A percentile compares a stretch with the other conserved stretches of the same genome.
Conservation (phyloP, 1,139 yeast genomes). For the Wickerhamomyces sp. region DNA sequence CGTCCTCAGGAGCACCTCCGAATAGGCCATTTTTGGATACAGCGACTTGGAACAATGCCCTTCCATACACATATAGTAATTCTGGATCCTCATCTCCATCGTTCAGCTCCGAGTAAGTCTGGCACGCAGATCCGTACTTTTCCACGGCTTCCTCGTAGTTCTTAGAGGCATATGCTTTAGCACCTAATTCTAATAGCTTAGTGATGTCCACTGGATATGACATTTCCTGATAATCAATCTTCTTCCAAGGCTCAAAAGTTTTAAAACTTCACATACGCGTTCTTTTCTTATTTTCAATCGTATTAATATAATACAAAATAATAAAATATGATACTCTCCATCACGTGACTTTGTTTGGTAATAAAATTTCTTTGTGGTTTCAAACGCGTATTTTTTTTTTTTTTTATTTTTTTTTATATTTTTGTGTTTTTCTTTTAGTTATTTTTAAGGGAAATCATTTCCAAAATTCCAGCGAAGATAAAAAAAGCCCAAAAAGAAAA, state of each 20-base stretch:
- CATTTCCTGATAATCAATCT: too few relatives aligned
- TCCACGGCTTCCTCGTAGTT: constrained; percentile 69
- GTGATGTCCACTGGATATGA: constrained; percentile 31
- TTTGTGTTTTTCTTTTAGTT: too few relatives aligned
- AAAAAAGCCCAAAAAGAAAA: neutral
- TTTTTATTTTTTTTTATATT: too few relatives aligned
- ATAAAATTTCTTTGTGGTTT: constrained; percentile 16
- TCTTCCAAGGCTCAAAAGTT: too few relatives aligned
- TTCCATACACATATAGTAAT: constrained; percentile 70
- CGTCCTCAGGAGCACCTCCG: constrained; percentile 46
- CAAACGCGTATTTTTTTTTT: constrained; percentile 15
- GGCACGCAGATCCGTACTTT: constrained; percentile 74
- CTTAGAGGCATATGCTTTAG: constrained; percentile 56
- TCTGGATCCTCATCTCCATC: constrained; percentile 67
- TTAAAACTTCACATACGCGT: too few relatives aligned
- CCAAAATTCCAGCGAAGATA: neutral
- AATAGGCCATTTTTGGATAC: constrained; percentile 74
- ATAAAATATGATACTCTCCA: neutral
- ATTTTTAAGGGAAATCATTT: too few relatives aligned
- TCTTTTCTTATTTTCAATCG: too few relatives aligned
- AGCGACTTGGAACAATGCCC: constrained; percentile 75
- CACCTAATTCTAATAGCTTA: constrained; percentile 52
- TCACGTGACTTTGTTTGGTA: too few relatives aligned
- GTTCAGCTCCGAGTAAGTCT: constrained; percentile 41
- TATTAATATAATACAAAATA: neutral